Evolutionary conservation across 1,284 basidiomycete genomes (phyloP), one percentile per base, ranked within the genome.

Genomic region (Apiotrichum akiyoshidainum): DNA sequence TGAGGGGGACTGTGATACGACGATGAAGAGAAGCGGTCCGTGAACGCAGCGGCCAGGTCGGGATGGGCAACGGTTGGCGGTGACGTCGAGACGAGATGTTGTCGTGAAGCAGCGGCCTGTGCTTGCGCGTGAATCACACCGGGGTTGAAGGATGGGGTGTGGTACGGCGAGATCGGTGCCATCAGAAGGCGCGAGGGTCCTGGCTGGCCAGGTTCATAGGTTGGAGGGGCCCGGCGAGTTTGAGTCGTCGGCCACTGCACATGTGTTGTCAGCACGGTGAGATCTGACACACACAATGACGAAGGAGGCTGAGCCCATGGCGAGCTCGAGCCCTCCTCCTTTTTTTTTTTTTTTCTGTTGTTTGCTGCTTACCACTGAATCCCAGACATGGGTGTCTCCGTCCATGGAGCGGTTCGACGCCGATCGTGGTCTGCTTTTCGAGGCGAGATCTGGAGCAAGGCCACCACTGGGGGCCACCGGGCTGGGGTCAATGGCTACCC

Each of bases 121-220:
- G 60, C 46, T 47, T 50, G 48, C 33, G 60, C 46, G 42, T 63
- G 61, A 16, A 71, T 66, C 34, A 72, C 48, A 2, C 69, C 64
- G 4, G 72, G 71, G 2, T 73, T 71, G 61, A 75, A 76, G 2
- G 72, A 57, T 9, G 74, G 74, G 1, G 73, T 76, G 53, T 68
- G 64, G 51, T 73, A 76, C 2, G 74, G 74, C 3, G 71, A 72
- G 16, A 75, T 55, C 9, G 74, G 74, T 2, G 73, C 72, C 33
- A 64, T 65, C 3, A 70, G 73, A 37, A 75, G 71, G 13, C 67
- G 61, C 8, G 67, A 64, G 59, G 45, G 31, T 52, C 61, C 22
- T 49, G 50, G 31, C n/a, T 34, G 26, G 53, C 61, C 22, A 54
- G 51, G 22, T 17, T 68, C 67, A 6, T 48, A 63, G 2, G 59